Evolutionary conservation across 176 grass and related monocot genomes (phyloP), one percentile per base, ranked within the genome.

Genomic region (Oryza glumipatula): DNA sequence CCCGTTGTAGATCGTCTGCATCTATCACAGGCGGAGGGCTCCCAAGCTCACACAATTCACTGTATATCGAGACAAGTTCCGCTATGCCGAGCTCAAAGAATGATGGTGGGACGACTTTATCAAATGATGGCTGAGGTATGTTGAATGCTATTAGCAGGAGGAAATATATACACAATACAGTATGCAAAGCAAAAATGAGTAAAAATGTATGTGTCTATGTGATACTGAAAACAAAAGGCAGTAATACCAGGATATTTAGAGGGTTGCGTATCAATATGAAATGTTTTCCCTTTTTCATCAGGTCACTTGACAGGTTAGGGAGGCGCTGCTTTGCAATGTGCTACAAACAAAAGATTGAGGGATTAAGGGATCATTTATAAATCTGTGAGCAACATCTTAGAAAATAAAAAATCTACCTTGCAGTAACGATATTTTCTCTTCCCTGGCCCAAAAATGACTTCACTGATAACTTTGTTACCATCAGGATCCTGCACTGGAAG

Each of bases 231-330:
- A 35, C 56, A 74, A 69, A 45, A 44, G 73, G 79, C n/a, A n/a
- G 23, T 6, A 48, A 74, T 95, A 98, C 96, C 89, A 98, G 85
- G 49, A 92, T 95, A 81, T 92, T 91, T 70, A 98, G 81, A 80
- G 96, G 96, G 71, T 90, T 95, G 12, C 93, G 85, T 83, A 98
- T 98, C 81, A 98, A 70, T 87, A 98, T 95, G 86, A 98, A 95
- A 86, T 98, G 96, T 13, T 95, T 98, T 86, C 96, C 96, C 79
- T 90, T 94, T 84, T 94, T 95, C 91, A 94, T 89, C 84, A 98
- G 88, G 83, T 94, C 88, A 28, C 67, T 82, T 43, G 89, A 83
- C 48, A 98, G 85, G 66, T 90, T 86, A 49, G 93, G 93, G 44
- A 94, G 91, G 12, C 51, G 85, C 70, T 98, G 96, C 76, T 98